A percentile compares a stretch with the other conserved stretches of the same genome.
Conservation (phyloP, 2,329 filamentous ascomycete species). For the Fusarium armeniacum region DNA sequence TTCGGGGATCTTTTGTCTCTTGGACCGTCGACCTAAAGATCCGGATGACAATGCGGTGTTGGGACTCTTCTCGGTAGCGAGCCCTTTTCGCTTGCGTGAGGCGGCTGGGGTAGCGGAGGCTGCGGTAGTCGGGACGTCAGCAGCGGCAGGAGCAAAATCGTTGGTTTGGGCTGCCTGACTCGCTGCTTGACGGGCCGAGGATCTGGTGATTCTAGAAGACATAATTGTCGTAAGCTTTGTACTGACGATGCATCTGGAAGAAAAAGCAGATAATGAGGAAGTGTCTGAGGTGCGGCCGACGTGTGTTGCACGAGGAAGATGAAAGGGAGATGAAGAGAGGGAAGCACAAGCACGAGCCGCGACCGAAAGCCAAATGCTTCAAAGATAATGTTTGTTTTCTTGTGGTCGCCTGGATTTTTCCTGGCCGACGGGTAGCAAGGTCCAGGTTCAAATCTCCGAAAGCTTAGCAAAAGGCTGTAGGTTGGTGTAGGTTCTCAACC, state of each 20-base stretch:
- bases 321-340: slow-evolving; percentile 32
- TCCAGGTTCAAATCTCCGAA: slow-evolving; percentile 9
- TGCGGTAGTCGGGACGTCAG: slow-evolving; percentile 59
- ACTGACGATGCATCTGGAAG: slow-evolving; percentile 44
- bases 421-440: slow-evolving; percentile 8
- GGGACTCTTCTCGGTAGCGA: slow-evolving; percentile 66
- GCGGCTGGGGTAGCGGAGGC: slow-evolving; percentile 60
- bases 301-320: slow-evolving; percentile 39
- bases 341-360: slow-evolving; percentile 36
- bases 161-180: slow-evolving; percentile 66
- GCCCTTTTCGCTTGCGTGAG: slow-evolving; percentile 82
- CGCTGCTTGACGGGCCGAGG: slow-evolving; percentile 90
- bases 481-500: slow-evolving; percentile 13
- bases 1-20: slow-evolving; percentile 77
- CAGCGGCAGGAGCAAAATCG: slow-evolving; percentile 58
- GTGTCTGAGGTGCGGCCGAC: slow-evolving; percentile 31
- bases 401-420: slow-evolving; percentile 18
- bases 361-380: slow-evolving; percentile 35
- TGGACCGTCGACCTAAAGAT: slow-evolving; percentile 71
- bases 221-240: slow-evolving; percentile 74
- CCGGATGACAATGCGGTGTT: slow-evolving; percentile 48
- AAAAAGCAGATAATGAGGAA: slow-evolving; percentile 39
- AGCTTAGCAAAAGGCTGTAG: slow-evolving; percentile 4
- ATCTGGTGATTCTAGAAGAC: slow-evolving; percentile 96
- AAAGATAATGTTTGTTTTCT: slow-evolving; percentile 27